These are phyloP conservation scores for Moesziomyces sp. DNA, from an alignment of 1,284 basidiomycete species.

Conservation along the genomic window DNA sequence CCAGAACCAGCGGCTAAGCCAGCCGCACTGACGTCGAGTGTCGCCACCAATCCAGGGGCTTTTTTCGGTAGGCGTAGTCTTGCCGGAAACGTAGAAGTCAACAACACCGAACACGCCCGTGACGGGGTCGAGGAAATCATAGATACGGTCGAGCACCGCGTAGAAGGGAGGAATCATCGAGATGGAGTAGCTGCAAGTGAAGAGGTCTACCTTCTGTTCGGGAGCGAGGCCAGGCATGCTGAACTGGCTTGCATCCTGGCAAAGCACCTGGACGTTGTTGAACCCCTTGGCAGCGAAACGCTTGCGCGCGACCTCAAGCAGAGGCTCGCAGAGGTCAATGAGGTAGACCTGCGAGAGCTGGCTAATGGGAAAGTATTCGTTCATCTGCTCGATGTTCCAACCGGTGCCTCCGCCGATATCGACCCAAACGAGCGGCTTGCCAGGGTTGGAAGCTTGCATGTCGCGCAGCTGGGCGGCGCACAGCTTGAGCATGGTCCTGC, in stretches of 20 bases:
- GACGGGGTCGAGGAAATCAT: conserved; percentile 76
- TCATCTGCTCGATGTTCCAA: conserved; percentile 85
- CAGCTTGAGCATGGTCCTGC: conserved; percentile 70
- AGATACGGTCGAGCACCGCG: conserved; percentile 77
- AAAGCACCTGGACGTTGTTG: conserved; percentile 79
- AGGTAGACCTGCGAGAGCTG: conserved; percentile 74
- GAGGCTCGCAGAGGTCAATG: conserved; percentile 79
- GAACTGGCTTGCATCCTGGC: conserved; percentile 80
- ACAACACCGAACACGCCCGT: conserved; percentile 78
- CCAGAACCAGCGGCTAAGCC: conserved; percentile 81
- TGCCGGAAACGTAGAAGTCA: conserved; percentile 82
- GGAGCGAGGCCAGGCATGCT: conserved; percentile 71
- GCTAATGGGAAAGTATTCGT: conserved; percentile 74
- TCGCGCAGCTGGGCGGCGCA: conserved; percentile 77
- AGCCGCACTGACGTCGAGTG: conserved; percentile 76
- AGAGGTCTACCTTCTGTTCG: conserved; percentile 63
- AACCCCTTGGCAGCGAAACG: conserved; percentile 78
- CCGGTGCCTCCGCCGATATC: conserved; percentile 86
- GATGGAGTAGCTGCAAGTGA: conserved; percentile 67
- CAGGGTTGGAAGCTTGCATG: conserved; percentile 68
- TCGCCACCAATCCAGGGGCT: conserved; percentile 74
- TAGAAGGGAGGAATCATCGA: conserved; percentile 77
- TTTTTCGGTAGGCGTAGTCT: conserved; percentile 74
- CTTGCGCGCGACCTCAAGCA: conserved; percentile 78
- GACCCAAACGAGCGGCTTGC: conserved; percentile 77